phyloP scores from a whole-genome alignment of 1,284 basidiomycete species.

The Moesziomyces parantarcticus region DNA sequence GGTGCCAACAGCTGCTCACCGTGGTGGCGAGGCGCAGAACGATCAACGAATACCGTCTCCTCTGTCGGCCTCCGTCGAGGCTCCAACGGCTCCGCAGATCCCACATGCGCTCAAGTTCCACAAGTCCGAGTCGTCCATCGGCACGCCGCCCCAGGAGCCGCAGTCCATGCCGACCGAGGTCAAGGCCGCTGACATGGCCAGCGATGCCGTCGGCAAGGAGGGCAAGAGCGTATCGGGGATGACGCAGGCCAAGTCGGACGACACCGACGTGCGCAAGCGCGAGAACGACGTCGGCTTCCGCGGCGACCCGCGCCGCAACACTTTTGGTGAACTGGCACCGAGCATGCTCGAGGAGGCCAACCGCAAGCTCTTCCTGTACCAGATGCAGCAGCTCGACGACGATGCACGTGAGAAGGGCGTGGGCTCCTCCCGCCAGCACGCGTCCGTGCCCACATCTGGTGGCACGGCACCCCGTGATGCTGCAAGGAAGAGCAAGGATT shows the following conservation, averaged over 20 bases:
- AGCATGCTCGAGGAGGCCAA: constrained; percentile 45
- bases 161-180: background rate
- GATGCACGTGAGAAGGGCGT: constrained; percentile 18
- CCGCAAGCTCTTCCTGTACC: constrained; percentile 30
- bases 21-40: background rate
- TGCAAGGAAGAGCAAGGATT: background rate
- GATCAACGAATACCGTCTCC: constrained; percentile 27
- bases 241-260: constrained; percentile 39
- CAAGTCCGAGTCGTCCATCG: constrained; percentile 15
- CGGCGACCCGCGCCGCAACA: constrained; percentile 32
- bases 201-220: background rate
- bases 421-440: constrained; percentile 18
- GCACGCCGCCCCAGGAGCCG: constrained; percentile 8
- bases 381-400: constrained; percentile 35
- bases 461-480: background rate
- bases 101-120: constrained; percentile 29
- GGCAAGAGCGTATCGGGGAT: constrained; percentile 16
- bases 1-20: constrained; percentile 5
- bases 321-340: constrained; percentile 24
- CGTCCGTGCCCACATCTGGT: background rate
- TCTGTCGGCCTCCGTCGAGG: constrained; percentile 20
- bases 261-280: constrained; percentile 23
- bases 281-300: constrained; percentile 15
- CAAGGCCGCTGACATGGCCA: too few species aligned
- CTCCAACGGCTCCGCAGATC: constrained; percentile 33